A percentile compares a stretch with the other conserved stretches of the same genome.
Conservation (phyloP, 495 filamentous ascomycete species). For the Penicillium canariense region DNA sequence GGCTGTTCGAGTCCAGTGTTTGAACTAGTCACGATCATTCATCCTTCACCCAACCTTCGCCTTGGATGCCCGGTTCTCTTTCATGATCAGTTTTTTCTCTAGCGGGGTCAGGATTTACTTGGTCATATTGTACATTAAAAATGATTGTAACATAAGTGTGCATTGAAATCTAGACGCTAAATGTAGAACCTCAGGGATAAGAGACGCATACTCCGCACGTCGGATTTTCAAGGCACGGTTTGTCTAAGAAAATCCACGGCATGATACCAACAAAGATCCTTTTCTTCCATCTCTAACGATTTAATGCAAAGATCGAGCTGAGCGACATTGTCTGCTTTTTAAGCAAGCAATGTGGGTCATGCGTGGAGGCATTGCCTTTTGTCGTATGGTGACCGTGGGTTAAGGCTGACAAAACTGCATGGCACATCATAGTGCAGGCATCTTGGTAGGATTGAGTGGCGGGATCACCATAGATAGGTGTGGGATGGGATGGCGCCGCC, state of each 20-base stretch:
- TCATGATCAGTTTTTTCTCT: not conserved
- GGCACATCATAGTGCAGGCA: not conserved
- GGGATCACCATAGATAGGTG: not conserved
- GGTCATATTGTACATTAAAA: not conserved
- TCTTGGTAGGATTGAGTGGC: not conserved
- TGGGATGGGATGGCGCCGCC: not conserved
- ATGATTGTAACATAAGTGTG: conserved; percentile 3
- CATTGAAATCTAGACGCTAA: conserved; percentile 3
- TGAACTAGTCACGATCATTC: not conserved
- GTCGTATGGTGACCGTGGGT: not conserved
- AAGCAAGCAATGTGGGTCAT: not conserved
- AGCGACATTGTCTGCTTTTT: not conserved
- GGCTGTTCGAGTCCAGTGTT: conserved; percentile 13
- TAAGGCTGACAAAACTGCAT: not conserved
- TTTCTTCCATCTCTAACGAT: not conserved
- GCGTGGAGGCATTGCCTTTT: not conserved
- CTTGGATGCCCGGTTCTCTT: not conserved
- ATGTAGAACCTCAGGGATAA: not conserved
- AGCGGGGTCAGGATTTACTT: not conserved
- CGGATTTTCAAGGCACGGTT: not conserved
- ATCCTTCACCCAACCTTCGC: too few relatives aligned
- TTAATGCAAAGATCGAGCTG: not conserved
- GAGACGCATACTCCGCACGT: not conserved
- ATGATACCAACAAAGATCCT: not conserved
- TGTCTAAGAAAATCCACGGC: not conserved